Conservation (phyloP, 148 eudicot species). For the Fagopyrum homotropicum region DNA sequence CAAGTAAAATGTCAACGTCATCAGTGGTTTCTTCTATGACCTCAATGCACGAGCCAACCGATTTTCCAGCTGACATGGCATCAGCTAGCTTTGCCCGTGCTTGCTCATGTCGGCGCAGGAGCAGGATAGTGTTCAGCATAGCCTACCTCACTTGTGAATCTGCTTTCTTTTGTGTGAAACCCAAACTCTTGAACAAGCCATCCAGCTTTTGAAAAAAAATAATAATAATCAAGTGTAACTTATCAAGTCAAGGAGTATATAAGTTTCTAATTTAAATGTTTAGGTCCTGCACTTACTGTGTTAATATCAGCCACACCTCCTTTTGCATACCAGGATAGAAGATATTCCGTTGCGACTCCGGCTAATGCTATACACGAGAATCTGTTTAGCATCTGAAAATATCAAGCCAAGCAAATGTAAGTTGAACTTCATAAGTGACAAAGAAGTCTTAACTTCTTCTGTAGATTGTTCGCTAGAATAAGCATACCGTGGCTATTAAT, state of each 20-base stretch:
- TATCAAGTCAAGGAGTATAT: background rate
- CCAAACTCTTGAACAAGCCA: constrained; percentile 57
- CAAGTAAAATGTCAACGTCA: constrained; percentile 26
- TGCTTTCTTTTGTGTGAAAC: constrained; percentile 93
- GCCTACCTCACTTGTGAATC: constrained; percentile 98
- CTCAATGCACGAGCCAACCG: constrained; percentile 74
- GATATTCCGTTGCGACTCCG: constrained; percentile 93
- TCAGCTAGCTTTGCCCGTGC: constrained; percentile 64
- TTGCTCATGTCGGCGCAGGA: constrained; percentile 77
- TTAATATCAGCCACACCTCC: constrained; percentile 87
- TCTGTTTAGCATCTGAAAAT: constrained; percentile 69
- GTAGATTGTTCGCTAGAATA: background rate
- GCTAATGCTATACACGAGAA: constrained; percentile 94
- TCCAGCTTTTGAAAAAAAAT: constrained; percentile 48
- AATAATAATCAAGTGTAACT: background rate
- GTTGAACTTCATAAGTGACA: background rate
- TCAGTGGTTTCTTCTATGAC: constrained; percentile 62
- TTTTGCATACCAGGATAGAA: constrained; percentile 68
- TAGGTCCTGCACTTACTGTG: constrained; percentile 31
- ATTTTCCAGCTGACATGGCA: constrained; percentile 76
- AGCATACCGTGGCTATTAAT: constrained; percentile 59
- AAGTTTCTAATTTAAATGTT: too few species aligned
- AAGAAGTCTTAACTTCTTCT: background rate
- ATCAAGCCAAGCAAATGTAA: background rate
- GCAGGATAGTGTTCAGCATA: constrained; percentile 68